Evolutionary conservation across 345 rosid genomes (phyloP).

Genomic region (Camelina laxa): DNA sequence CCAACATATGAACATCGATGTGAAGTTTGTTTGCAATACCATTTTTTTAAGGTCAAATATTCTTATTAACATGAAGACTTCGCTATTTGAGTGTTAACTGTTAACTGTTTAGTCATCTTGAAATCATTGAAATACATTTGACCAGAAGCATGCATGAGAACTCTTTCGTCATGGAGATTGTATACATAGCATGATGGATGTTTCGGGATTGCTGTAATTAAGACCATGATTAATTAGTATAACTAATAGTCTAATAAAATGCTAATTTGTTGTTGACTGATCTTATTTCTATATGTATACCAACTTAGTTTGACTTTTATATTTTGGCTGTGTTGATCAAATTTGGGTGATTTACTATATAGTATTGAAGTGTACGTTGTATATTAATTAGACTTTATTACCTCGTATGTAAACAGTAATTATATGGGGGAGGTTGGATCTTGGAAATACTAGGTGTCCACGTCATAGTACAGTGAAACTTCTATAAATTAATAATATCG

Average conservation of each 20-base stretch:
- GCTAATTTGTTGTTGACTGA: background rate
- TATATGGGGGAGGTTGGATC: constrained; percentile 1
- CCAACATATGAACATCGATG: too few species aligned
- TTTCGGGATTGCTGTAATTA: background rate
- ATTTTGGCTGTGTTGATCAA: background rate
- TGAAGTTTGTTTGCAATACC: too few species aligned
- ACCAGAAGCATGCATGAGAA: too few species aligned
- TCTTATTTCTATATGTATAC: background rate
- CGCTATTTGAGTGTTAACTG: too few species aligned
- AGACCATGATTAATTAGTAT: background rate
- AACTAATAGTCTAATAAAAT: background rate
- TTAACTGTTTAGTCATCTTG: too few species aligned
- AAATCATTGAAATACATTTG: too few species aligned
- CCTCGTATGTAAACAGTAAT: background rate
- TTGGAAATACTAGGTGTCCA: background rate
- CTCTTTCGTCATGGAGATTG: too few species aligned
- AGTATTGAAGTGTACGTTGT: background rate
- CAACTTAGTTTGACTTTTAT: constrained; percentile 1
- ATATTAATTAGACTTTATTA: background rate
- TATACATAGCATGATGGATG: background rate
- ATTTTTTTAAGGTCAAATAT: too few species aligned
- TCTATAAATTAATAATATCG: too few species aligned
- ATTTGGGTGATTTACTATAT: background rate
- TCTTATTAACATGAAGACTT: too few species aligned
- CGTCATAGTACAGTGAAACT: too few species aligned